Conservation (phyloP, 495 filamentous ascomycete genomes). For the Cairneyella variabilis region DNA sequence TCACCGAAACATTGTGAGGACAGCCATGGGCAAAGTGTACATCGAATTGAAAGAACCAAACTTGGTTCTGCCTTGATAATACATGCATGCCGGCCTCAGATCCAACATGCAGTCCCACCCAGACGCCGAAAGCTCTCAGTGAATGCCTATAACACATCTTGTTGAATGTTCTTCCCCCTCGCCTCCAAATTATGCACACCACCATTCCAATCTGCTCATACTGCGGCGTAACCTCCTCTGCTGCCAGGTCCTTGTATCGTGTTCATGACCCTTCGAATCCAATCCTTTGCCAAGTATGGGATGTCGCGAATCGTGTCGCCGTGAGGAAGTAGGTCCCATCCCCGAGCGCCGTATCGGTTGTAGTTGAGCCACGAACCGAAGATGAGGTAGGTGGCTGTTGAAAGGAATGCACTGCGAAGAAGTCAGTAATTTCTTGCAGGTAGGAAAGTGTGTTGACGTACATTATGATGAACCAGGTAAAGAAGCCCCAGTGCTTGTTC, state of each 20-base stretch:
- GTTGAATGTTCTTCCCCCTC: too few species aligned
- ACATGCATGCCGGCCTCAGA: background rate
- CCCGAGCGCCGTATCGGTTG: conserved; percentile 89
- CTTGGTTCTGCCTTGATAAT: background rate
- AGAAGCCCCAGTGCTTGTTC: conserved; percentile 75
- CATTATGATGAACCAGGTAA: conserved; percentile 97
- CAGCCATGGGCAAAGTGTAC: too few species aligned
- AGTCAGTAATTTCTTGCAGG: conserved; percentile 9
- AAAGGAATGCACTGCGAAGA: conserved; percentile 68
- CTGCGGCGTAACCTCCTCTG: conserved; percentile 90
- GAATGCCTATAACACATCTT: background rate
- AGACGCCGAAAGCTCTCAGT: background rate
- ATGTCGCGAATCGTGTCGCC: conserved; percentile 88
- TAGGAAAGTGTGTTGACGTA: conserved; percentile 44
- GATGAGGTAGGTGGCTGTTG: conserved; percentile 85
- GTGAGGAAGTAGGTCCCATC: conserved; percentile 94
- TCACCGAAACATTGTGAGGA: too few species aligned
- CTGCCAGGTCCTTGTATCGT: conserved; percentile 76
- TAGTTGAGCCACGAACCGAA: conserved; percentile 99
- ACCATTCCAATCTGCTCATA: too few species aligned
- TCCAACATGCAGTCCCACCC: background rate
- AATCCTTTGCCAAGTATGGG: conserved; percentile 90
- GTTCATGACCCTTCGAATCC: conserved; percentile 69
- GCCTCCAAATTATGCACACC: too few species aligned
- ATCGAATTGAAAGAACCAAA: background rate